These are phyloP conservation scores for Rhododendron vialii DNA, from an alignment of 148 eudicot genomes.

Conservation along the genomic window DNA sequence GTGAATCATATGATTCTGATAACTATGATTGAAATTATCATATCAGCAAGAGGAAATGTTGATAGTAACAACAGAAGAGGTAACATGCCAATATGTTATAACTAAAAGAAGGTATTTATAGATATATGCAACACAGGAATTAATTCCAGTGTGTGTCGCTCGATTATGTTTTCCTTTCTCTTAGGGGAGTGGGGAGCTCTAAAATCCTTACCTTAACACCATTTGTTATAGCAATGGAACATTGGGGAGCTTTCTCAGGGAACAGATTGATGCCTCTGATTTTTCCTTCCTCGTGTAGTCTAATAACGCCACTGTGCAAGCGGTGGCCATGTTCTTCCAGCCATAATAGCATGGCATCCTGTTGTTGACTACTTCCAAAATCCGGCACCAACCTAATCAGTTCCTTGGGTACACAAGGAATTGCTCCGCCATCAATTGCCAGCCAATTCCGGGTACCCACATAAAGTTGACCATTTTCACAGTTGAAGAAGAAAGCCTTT, in stretches of 20 bases:
- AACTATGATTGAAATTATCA: background rate
- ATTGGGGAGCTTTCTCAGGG: constrained; percentile 66
- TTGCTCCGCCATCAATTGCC: constrained; percentile 53
- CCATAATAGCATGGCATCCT: constrained; percentile 85
- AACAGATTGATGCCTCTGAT: constrained; percentile 53
- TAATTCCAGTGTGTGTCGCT: too few relatives aligned
- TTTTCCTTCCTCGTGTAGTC: constrained; percentile 46
- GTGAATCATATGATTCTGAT: background rate
- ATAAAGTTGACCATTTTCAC: constrained; percentile 59
- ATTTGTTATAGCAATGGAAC: constrained; percentile 66
- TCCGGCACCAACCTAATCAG: constrained; percentile 35
- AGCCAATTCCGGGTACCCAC: constrained; percentile 60
- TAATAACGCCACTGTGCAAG: constrained; percentile 55
- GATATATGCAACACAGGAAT: too few relatives aligned
- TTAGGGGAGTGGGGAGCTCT: too few relatives aligned
- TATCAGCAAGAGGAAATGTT: too few relatives aligned
- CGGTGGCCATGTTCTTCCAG: constrained; percentile 89
- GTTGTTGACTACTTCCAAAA: constrained; percentile 24
- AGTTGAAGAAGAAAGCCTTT: constrained; percentile 64
- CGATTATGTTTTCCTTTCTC: too few relatives aligned
- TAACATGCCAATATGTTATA: too few relatives aligned
- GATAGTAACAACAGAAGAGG: too few relatives aligned
- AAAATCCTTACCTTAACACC: constrained; percentile 71
- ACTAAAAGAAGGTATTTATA: too few relatives aligned
- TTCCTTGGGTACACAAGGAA: constrained; percentile 77